Evolutionary conservation across 2,329 filamentous ascomycete species (phyloP), one percentile per base, ranked within the genome.

Genomic region (Phaeosphaeria sp.): DNA sequence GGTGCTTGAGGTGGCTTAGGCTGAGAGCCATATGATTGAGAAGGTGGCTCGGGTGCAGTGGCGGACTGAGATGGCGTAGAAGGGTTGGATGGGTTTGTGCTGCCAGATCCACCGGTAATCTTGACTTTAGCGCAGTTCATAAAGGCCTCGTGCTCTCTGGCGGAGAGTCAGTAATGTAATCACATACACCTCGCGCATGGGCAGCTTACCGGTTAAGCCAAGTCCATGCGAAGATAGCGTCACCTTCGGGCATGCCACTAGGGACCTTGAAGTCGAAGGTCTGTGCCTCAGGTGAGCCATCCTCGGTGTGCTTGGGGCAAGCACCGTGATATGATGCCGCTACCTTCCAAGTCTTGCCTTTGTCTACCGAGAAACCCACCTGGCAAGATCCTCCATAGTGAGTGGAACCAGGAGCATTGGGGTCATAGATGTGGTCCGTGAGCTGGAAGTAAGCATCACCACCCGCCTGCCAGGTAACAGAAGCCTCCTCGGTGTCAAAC

Each of bases 321-420:
- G 81, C 78, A 22, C 81, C 81, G 56, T 82, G 78, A 64, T 79
- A 83, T 10, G 75, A 79, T 11, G 76, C 78, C 4, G 77, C 79
- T 5, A 81, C 77, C 51, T 77, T 77, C 72, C 81, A 82, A 0
- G 76, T 81, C 52, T 76, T 66, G 53, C 80, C 80, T 36, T 71
- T 68, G 58, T 83, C 80, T 20, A 70, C 66, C 17, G 75, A 79
- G 65, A 81, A 79, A 6, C 80, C 81, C 9, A 80, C 77, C 62
- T 82, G 80, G 65, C 81, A 82, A 10, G 75, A 78, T 33, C 81
- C 81, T 52, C 81, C 81, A 52, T 75, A 80, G 62, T 83, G 81
- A 42, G 79, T 82, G 15, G 77, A 71, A 2, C 69, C 70, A 41
- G 72, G 69, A 1, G 67, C 63, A 17, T 63, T 65, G 2, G 64